Evolutionary conservation across 345 rosid genomes (phyloP).

Genomic region (Linum usitatissimum): DNA sequence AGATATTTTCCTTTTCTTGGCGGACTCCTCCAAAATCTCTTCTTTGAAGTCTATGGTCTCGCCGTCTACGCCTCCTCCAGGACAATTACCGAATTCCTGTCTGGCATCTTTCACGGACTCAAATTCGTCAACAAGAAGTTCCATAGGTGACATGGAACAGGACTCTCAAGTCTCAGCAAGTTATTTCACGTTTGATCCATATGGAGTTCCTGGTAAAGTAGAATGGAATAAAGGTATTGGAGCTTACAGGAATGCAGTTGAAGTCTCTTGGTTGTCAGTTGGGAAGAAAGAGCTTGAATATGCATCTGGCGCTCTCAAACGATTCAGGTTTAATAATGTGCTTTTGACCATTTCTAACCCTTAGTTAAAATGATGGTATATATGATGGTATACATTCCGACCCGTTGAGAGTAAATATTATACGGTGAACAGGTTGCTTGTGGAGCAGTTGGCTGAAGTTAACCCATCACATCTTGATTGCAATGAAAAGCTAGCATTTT

Average conservation of each 20-base stretch:
- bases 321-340: slow-evolving; percentile 47
- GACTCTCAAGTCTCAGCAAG: slow-evolving; percentile 39
- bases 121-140: slow-evolving; percentile 50
- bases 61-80: slow-evolving; percentile 73
- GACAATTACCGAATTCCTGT: slow-evolving; percentile 70
- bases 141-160: slow-evolving; percentile 48
- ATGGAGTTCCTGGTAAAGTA: slow-evolving; percentile 68
- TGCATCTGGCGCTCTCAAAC: slow-evolving; percentile 85
- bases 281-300: slow-evolving; percentile 87
- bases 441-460: slow-evolving; percentile 76
- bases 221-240: slow-evolving; percentile 77
- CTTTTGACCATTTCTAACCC: slow-evolving; percentile 4
- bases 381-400: background rate
- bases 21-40: slow-evolving; percentile 56
- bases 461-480: slow-evolving; percentile 58
- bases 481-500: slow-evolving; percentile 87
- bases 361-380: background rate
- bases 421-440: slow-evolving; percentile 51
- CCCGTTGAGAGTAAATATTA: background rate
- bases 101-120: slow-evolving; percentile 66
- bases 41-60: slow-evolving; percentile 38
- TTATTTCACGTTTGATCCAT: slow-evolving; percentile 67
- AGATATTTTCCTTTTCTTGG: slow-evolving; percentile 74
- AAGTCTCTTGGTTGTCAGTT: slow-evolving; percentile 97
- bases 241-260: slow-evolving; percentile 45